Evolutionary conservation across 805 yeast genomes (phyloP).

Genomic region (Candida jianshihensis): DNA sequence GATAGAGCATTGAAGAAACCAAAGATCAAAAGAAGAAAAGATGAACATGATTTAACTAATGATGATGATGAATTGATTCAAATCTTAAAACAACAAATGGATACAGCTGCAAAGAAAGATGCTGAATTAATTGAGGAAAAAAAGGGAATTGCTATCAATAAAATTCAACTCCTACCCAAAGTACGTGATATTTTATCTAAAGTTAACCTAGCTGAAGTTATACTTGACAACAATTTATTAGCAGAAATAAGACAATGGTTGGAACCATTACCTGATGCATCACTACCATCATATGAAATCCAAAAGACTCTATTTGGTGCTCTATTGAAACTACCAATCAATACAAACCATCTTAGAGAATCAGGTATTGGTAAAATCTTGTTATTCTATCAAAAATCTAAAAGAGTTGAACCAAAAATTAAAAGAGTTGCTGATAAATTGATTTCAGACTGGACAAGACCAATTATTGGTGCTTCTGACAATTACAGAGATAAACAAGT

Average conservation of each 20-base stretch:
- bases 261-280: conserved; percentile 96
- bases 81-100: conserved; percentile 80
- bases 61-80: conserved; percentile 91
- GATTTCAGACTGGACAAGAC: conserved; percentile 97
- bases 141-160: conserved; percentile 47
- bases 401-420: conserved; percentile 79
- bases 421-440: conserved; percentile 85
- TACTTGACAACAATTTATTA: conserved; percentile 85
- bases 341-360: conserved; percentile 91
- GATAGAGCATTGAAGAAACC: conserved; percentile 69
- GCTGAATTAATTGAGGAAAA: conserved; percentile 42
- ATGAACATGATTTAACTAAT: conserved; percentile 90
- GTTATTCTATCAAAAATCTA: conserved; percentile 86
- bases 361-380: conserved; percentile 91
- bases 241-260: conserved; percentile 96
- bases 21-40: conserved; percentile 56
- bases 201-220: conserved; percentile 83
- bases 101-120: conserved; percentile 74
- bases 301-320: conserved; percentile 81
- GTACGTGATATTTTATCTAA: conserved; percentile 72
- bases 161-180: conserved; percentile 70
- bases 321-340: conserved; percentile 75
- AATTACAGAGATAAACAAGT: conserved; percentile 85
- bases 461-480: conserved; percentile 92
- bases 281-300: conserved; percentile 94